Base-by-base conservation (phyloP, 2,329 filamentous ascomycete genomes). In the Akanthomyces uredinophilus region DNA sequence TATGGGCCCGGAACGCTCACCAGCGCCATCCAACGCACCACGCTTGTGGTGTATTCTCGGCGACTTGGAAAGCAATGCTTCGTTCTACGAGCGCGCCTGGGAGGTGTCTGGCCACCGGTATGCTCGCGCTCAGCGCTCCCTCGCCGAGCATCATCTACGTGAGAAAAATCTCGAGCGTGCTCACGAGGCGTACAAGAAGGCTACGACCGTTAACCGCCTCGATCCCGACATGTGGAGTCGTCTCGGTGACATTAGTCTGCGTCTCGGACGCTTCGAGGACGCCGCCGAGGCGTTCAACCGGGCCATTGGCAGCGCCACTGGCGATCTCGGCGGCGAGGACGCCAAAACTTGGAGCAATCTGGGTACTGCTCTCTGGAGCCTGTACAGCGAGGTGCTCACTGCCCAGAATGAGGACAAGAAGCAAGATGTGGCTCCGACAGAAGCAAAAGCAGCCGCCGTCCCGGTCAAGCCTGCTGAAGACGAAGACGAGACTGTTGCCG, bases 311-410 rank as follows among this genome's bases (percentile, higher is more conserved):
- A 75, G 78, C 7, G 78, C 81, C 0, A 80, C 78, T 37, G 80
- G 81, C 37, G 74, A 74, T 1, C 83, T 91, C 13, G 95, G 96
- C 53, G 93, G 96, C 29, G 87, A 89, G 58, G 93, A 97, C 70
- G 94, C 93, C 0, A 87, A 96, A 70, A 92, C 91, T 0, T 99
- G 95, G 92, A 96, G 90, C 69, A 99, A 99, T 71, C 82, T 99
- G 24, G 95, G 93, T 0, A 92, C 90, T 2, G 88, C 94, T 0
- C 82, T 98, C 1, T 84, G 91, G 66, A 88, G 87, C 63, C 78
- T 89, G 65, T 92, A 84, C 74, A 81, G 78, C 49, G 83, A 86
- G 68, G 73, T 79, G 0, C 66, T 79, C 4, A 75, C 80, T 4
- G 75, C 69, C n/a, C 70, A 75, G 51, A 70, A 73, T 27, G 66